Base-by-base conservation (phyloP, 2,329 filamentous ascomycete species). In the Aspergillus pseudotamarii region DNA sequence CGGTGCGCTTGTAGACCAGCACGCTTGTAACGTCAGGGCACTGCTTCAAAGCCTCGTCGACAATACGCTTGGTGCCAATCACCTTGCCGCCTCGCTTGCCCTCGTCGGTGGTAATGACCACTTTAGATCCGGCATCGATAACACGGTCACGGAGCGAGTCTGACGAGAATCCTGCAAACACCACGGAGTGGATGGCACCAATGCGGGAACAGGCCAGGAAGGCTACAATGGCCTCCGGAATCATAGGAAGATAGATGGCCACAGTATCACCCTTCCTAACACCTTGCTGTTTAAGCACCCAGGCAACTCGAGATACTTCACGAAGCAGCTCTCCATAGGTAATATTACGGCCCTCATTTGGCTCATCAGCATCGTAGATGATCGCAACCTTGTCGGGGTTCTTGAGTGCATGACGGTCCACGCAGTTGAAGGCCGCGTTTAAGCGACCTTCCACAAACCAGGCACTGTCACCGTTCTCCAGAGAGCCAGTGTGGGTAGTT, bases 1-100 rank as follows among this genome's bases (percentile, higher is more conserved):
- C 94, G 43, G 95, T 99, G 72, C 95, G 91, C 87, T 96, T 94
- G 86, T 90, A 98, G 61, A 99, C 95, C 45, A 99, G 85, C 71
- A 92, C 92, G 79, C 91, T 88, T 48, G 85, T 88, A 68, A 99
- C 91, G 71, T 92, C 90, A 21, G 94, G 94, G 81, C 94, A 98
- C 81, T 97, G 93, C 85, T 95, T 96, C 65, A 99, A 86, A 43
- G 94, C 94, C 76, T 98, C 95, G 75, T 99, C 95, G 70, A 98
- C 95, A 76, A 99, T 98, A 85, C 96, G 96, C 89, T 99, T 98
- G 73, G 94, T 98, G 74, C 92, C 92, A 77, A 99, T 97, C 73
- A 96, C 81, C 85, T 98, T 99, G 78, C 95, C 95, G 72, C 95
- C 95, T 73, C 95, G 93, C 87, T 96, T 97, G 76, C 95, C 95